A percentile compares a stretch with the other conserved stretches of the same genome.
Conservation (phyloP, 1,284 basidiomycete genomes). For the Macrocybe sp. region DNA sequence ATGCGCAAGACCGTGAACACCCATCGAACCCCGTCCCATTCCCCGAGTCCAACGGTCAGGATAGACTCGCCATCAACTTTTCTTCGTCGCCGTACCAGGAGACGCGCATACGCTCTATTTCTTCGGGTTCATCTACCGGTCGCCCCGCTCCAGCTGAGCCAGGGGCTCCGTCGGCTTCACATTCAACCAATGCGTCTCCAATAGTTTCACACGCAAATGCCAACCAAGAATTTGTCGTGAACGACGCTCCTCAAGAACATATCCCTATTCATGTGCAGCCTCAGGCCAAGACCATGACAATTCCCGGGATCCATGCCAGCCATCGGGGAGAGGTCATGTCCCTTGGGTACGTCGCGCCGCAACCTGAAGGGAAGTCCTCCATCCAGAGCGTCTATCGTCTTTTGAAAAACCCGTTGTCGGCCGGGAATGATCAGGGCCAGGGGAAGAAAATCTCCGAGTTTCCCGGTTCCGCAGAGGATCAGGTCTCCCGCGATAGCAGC, state of each 20-base stretch:
- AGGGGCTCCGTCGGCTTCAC: constrained; percentile 8
- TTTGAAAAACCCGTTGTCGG: constrained; percentile 49
- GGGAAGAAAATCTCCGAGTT: constrained; percentile 3
- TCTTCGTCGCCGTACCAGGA: constrained; percentile 10
- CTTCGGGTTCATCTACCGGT: constrained; percentile 2
- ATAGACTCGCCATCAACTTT: constrained; percentile 12
- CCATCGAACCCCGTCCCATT: constrained; percentile 19
- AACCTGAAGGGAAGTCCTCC: constrained; percentile 38
- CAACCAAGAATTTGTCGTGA: constrained; percentile 8
- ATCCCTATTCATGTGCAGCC: constrained; percentile 66
- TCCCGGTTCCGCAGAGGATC: neutral
- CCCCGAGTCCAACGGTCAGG: constrained; percentile 11
- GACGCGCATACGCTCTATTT: constrained; percentile 11
- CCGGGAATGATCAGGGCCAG: constrained; percentile 10
- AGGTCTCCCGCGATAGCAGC: constrained; percentile 10
- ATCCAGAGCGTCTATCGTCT: constrained; percentile 66
- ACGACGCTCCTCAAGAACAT: constrained; percentile 14
- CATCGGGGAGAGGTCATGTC: constrained; percentile 78
- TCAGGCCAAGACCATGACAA: constrained; percentile 70
- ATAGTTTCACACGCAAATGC: constrained; percentile 14
- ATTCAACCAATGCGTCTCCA: constrained; percentile 4
- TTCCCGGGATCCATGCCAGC: constrained; percentile 75
- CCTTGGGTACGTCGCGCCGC: constrained; percentile 63
- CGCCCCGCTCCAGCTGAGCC: constrained; percentile 9
- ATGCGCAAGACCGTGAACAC: constrained; percentile 7